Evolutionary conservation across 1,139 yeast species (phyloP).

Genomic region (Candida sanyaensis): DNA sequence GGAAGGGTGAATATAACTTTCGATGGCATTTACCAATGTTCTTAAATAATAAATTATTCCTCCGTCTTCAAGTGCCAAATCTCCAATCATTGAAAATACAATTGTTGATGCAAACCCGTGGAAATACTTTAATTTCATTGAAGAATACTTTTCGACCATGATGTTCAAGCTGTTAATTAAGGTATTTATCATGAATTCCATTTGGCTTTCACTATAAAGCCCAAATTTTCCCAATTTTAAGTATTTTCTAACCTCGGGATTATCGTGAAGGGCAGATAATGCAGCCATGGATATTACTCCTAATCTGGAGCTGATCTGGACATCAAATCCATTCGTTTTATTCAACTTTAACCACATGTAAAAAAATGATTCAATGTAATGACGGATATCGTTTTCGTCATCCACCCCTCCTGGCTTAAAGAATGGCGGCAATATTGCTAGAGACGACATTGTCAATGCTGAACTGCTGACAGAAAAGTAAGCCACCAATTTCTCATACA

Average conservation of each 20-base stretch:
- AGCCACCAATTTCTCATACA: slow-evolving; percentile 41
- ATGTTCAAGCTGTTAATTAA: slow-evolving; percentile 56
- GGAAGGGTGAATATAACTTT: slow-evolving; percentile 89
- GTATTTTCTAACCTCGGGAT: slow-evolving; percentile 17
- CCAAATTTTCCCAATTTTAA: slow-evolving; percentile 47
- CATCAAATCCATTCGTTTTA: slow-evolving; percentile 61
- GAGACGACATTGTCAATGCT: slow-evolving; percentile 56
- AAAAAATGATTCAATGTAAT: slow-evolving; percentile 66
- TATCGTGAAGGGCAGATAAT: slow-evolving; percentile 32
- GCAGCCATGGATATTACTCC: slow-evolving; percentile 62
- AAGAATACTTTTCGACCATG: slow-evolving; percentile 38
- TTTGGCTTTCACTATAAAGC: slow-evolving; percentile 62
- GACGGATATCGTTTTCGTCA: slow-evolving; percentile 44
- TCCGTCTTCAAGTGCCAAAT: slow-evolving; percentile 35
- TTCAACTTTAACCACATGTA: slow-evolving; percentile 72
- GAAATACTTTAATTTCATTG: slow-evolving; percentile 45
- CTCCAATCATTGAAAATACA: slow-evolving; percentile 64
- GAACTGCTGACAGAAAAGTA: slow-evolving; percentile 60
- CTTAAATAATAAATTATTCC: slow-evolving; percentile 56
- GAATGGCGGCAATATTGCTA: slow-evolving; percentile 54
- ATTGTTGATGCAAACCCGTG: slow-evolving; percentile 66
- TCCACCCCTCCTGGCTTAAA: slow-evolving; percentile 24
- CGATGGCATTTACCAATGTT: slow-evolving; percentile 66
- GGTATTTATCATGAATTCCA: slow-evolving; percentile 57
- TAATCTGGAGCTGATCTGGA: slow-evolving; percentile 64